A percentile compares a stretch with the other conserved stretches of the same genome.
These are phyloP conservation scores for Alternaria consortialis DNA, from an alignment of 2,329 filamentous ascomycete species.

Conservation along the genomic window DNA sequence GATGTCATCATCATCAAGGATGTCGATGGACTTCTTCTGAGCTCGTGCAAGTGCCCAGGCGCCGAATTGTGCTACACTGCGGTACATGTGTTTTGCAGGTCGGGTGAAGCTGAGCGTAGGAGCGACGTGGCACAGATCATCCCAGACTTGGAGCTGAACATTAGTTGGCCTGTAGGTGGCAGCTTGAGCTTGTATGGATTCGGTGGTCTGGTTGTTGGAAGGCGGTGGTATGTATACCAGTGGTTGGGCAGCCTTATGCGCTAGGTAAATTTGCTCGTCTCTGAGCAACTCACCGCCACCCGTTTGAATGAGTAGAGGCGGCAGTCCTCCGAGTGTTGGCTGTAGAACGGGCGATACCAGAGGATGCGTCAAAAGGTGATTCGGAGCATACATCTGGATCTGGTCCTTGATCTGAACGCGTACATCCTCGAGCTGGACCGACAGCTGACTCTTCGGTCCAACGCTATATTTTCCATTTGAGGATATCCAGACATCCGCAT, in stretches of 20 bases:
- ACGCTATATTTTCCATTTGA: slow-evolving; percentile 50
- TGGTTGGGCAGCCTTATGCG: slow-evolving; percentile 92
- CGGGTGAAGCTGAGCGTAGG: slow-evolving; percentile 94
- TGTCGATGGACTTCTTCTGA: slow-evolving; percentile 81
- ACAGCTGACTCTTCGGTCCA: slow-evolving; percentile 57
- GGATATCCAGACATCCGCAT: slow-evolving; percentile 34
- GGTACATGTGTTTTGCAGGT: slow-evolving; percentile 97
- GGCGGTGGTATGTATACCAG: slow-evolving; percentile 72
- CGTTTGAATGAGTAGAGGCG: slow-evolving; percentile 84
- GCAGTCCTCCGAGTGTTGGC: slow-evolving; percentile 86
- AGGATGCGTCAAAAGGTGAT: slow-evolving; percentile 84
- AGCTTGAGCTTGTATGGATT: slow-evolving; percentile 69
- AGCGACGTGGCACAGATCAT: slow-evolving; percentile 90
- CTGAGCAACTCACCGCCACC: slow-evolving; percentile 89
- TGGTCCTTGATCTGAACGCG: slow-evolving; percentile 83
- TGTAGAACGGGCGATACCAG: slow-evolving; percentile 90
- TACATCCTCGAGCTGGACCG: slow-evolving; percentile 72
- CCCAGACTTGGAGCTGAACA: slow-evolving; percentile 95
- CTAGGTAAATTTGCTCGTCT: slow-evolving; percentile 94
- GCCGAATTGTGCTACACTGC: slow-evolving; percentile 89
- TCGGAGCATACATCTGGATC: slow-evolving; percentile 88
- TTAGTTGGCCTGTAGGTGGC: slow-evolving; percentile 83
- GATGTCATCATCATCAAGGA: slow-evolving; percentile 78
- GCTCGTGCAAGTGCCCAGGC: slow-evolving; percentile 88
- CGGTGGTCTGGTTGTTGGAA: slow-evolving; percentile 55